Percentiles rank a stretch among this genome's conserved stretches.
Evolutionary conservation across 306 rosid genomes (phyloP).

Genomic region (Trifolium repens): DNA sequence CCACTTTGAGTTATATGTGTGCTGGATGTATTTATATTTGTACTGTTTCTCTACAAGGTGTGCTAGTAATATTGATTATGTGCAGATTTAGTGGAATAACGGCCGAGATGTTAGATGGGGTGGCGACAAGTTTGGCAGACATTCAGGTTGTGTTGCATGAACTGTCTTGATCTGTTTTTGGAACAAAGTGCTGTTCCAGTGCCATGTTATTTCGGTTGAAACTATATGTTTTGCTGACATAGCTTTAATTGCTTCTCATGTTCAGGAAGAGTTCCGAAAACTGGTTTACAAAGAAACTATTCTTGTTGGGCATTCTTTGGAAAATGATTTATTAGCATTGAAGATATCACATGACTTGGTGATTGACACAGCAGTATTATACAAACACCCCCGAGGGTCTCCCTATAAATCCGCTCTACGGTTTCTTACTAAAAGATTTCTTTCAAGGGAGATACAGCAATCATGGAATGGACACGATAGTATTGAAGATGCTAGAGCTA

Average conservation of each 20-base stretch:
- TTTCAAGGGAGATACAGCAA: slow-evolving; percentile 88
- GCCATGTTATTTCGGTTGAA: slow-evolving; percentile 41
- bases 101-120: slow-evolving; percentile 78
- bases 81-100: slow-evolving; percentile 98
- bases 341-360: slow-evolving; percentile 76
- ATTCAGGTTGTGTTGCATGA: slow-evolving; percentile 71
- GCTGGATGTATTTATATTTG: slow-evolving; percentile 18
- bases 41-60: background rate
- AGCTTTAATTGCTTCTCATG: slow-evolving; percentile 49
- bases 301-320: slow-evolving; percentile 91
- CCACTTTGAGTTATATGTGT: background rate
- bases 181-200: slow-evolving; percentile 21
- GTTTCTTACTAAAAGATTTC: slow-evolving; percentile 74
- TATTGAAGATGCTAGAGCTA: slow-evolving; percentile 89
- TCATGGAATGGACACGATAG: slow-evolving; percentile 92
- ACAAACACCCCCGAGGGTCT: slow-evolving; percentile 70
- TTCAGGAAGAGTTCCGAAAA: slow-evolving; percentile 76
- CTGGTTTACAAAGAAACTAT: slow-evolving; percentile 85
- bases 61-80: slow-evolving; percentile 11
- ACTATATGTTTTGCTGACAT: slow-evolving; percentile 41
- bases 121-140: slow-evolving; percentile 79
- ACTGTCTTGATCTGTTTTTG: slow-evolving; percentile 34
- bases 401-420: slow-evolving; percentile 86
- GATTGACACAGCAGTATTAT: slow-evolving; percentile 87
- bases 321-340: slow-evolving; percentile 88